Evolutionary conservation across 208 protist species (phyloP), one percentile per base, ranked within the genome.

Genomic region (Trypanosoma grayi): DNA sequence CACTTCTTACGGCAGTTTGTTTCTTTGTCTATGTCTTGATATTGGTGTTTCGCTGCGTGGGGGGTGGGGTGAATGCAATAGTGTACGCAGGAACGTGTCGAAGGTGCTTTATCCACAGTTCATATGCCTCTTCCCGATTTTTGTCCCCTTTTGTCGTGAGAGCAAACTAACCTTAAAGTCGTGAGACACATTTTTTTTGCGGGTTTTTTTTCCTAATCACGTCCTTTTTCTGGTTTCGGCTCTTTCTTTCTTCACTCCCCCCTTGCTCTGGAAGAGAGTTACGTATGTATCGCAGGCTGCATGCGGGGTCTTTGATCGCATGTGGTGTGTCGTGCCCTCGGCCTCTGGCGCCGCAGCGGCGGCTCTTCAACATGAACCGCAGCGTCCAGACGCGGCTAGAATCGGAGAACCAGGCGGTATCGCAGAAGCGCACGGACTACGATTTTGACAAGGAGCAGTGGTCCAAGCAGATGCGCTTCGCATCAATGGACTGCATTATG

Each of bases 381-480:
- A 91, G 83, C 47, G 79, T 87, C n/a, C 90, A 92, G 66, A 93
- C 89, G 18, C 76, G 83, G 13, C 87, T 79, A 81, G 82, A 92
- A 56, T 69, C 85, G 14, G 86, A 95, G 13, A 83, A 73, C 50
- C 76, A 89, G 66, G 65, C 44, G 0, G 77, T 73, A 25, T 85
- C 83, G 18, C 78, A 93, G 64, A 75, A 81, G 59, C 79, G 86
- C 47, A 95, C 90, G 11, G 90, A 95, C 55, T 95, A 95, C 59
- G 90, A 95, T 75, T 90, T 95, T 63, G 90, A 95, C 66, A 92
- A 92, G 74, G 85, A 95, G 54, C 83, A 95, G 68, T 95, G 90
- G 86, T 87, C 83, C 63, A 95, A 95, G 59, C 85, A 95, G 66
- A 95, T 95, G 90, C 74, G 77, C n/a, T 90, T 93, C 72, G 84